phyloP scores from a whole-genome alignment of 352 stramenopile genomes.

The Globisporangium viniferum region DNA sequence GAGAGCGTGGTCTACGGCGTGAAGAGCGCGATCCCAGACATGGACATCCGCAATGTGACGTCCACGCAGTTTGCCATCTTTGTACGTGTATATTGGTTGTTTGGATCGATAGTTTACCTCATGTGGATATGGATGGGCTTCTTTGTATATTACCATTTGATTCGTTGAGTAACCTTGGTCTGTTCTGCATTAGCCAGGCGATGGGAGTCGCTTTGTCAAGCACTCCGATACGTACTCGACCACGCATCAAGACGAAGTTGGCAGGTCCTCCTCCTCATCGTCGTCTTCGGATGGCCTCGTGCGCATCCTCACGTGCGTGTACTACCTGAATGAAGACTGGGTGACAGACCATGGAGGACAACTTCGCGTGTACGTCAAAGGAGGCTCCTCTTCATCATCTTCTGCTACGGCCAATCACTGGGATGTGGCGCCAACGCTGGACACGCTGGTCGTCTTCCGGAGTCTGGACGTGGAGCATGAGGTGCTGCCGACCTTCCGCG shows the following conservation, averaged over 20 bases:
- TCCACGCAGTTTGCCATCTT: background rate
- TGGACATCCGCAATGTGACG: background rate
- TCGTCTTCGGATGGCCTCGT: background rate
- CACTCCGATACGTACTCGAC: background rate
- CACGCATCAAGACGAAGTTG: background rate
- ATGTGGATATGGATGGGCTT: background rate
- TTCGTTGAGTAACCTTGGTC: background rate
- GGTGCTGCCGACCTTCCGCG: background rate
- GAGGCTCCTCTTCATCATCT: background rate
- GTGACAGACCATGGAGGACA: background rate
- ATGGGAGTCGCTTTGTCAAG: background rate
- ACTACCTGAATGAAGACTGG: background rate
- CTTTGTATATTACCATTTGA: background rate
- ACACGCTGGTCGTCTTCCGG: background rate
- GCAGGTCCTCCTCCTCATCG: background rate
- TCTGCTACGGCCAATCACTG: background rate
- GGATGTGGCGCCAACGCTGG: background rate
- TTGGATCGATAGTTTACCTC: background rate
- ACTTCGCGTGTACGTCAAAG: background rate
- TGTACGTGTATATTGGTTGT: background rate
- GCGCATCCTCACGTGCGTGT: background rate
- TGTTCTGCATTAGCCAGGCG: background rate
- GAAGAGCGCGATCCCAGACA: background rate
- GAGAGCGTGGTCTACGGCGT: background rate
- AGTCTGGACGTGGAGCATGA: background rate